phyloP scores from a whole-genome alignment of 2,329 filamentous ascomycete genomes.

The Fusarium temperatum region DNA sequence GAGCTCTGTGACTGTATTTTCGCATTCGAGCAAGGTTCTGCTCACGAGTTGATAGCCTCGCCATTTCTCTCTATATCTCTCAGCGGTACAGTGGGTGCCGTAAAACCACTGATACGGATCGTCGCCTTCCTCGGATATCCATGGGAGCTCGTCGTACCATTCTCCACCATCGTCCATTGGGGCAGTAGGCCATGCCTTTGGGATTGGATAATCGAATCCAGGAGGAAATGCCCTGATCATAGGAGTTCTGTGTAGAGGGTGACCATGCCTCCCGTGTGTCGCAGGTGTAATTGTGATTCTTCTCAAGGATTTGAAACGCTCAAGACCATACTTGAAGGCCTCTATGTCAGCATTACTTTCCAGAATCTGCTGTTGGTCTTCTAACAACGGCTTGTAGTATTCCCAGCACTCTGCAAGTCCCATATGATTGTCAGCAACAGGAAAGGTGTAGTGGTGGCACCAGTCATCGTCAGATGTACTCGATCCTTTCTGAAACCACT shows the following conservation, averaged over 20 bases:
- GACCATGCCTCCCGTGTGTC: background rate
- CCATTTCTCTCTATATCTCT: background rate
- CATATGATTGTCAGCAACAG: background rate
- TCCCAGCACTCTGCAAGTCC: background rate
- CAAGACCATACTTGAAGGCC: background rate
- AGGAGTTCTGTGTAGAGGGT: background rate
- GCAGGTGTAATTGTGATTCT: background rate
- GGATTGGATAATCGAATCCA: background rate
- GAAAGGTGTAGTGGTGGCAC: background rate
- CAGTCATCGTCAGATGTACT: background rate
- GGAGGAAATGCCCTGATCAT: conserved; percentile 1
- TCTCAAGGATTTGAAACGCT: background rate
- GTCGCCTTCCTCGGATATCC: background rate
- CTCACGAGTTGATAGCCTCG: background rate
- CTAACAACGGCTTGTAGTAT: background rate
- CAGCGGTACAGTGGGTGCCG: background rate
- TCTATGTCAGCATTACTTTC: background rate
- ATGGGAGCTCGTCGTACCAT: background rate
- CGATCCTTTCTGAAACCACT: background rate
- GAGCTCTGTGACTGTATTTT: background rate
- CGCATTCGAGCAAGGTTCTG: background rate
- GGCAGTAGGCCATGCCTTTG: background rate
- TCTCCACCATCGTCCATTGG: background rate
- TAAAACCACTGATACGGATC: background rate
- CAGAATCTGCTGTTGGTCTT: background rate